Conservation (phyloP, 192 early-diverging fungal genomes). For the Rhizophlyctis rosea region DNA sequence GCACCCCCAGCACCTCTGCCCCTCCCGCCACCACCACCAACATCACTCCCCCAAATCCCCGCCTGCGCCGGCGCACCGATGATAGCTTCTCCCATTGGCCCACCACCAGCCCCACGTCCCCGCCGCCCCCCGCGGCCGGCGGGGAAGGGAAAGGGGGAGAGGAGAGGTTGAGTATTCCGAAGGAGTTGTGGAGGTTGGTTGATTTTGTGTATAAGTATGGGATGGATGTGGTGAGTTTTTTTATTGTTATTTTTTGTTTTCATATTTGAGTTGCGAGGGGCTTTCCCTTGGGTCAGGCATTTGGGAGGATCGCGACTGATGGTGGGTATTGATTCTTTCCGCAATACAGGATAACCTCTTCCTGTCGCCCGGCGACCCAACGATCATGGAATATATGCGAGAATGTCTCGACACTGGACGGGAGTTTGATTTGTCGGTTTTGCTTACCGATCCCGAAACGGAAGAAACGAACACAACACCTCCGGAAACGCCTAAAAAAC, state of each 20-base stretch:
- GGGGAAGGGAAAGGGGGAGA: slow-evolving; percentile 25
- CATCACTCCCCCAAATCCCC: too few relatives aligned
- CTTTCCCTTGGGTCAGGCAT: not conserved
- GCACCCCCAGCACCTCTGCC: too few relatives aligned
- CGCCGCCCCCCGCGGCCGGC: too few relatives aligned
- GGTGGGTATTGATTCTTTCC: slow-evolving; percentile 11
- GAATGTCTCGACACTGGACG: slow-evolving; percentile 79
- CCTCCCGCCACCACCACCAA: too few relatives aligned
- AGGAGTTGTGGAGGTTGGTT: slow-evolving; percentile 68
- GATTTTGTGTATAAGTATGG: slow-evolving; percentile 70
- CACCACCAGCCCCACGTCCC: too few relatives aligned
- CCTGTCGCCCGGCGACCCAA: slow-evolving; percentile 57
- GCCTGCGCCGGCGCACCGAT: too few relatives aligned
- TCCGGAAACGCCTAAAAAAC: not conserved
- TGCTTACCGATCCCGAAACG: slow-evolving; percentile 25
- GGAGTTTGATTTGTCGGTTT: slow-evolving; percentile 54
- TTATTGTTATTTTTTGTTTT: too few relatives aligned
- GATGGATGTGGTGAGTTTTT: slow-evolving; percentile 54
- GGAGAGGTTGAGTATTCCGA: slow-evolving; percentile 43
- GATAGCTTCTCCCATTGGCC: too few relatives aligned
- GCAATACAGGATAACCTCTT: slow-evolving; percentile 61
- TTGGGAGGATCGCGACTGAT: not conserved
- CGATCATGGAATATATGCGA: slow-evolving; percentile 60
- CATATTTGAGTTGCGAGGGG: too few relatives aligned
- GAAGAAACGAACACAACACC: not conserved